Evolutionary conservation across 805 yeast species (phyloP).

Genomic region (Yarrowia sp.): DNA sequence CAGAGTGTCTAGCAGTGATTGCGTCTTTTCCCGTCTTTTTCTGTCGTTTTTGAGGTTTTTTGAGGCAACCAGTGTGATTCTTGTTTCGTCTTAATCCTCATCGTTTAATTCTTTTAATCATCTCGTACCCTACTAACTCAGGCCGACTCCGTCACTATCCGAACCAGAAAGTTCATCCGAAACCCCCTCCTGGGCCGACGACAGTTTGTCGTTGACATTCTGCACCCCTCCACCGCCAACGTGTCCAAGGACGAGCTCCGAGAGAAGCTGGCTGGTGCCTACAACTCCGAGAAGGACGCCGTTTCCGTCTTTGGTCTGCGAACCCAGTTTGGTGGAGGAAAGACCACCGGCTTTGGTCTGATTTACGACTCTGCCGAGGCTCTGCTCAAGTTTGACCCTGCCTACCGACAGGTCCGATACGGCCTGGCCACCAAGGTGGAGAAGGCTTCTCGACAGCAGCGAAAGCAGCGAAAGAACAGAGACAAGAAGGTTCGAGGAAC

Average conservation of each 20-base stretch:
- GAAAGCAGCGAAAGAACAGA: constrained; percentile 99
- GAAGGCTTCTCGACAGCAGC: constrained; percentile 98
- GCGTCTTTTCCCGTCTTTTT: too few species aligned
- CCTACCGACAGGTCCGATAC: constrained; percentile 98
- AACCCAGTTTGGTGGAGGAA: constrained; percentile 99
- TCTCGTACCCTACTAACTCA: constrained; percentile 37
- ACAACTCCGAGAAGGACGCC: constrained; percentile 90
- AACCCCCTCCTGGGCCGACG: constrained; percentile 99
- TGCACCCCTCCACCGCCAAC: constrained; percentile 99
- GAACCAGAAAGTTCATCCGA: constrained; percentile 98
- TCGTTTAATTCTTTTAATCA: too few species aligned
- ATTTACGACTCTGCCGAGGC: constrained; percentile 97
- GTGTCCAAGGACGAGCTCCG: constrained; percentile 99
- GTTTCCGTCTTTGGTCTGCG: constrained; percentile 99
- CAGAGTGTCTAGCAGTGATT: too few species aligned
- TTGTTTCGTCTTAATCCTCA: background rate
- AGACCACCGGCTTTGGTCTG: constrained; percentile 98
- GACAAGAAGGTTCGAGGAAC: constrained; percentile 99
- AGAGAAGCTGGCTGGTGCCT: constrained; percentile 81
- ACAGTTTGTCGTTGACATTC: constrained; percentile 98
- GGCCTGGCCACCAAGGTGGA: constrained; percentile 95
- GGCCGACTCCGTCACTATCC: constrained; percentile 99
- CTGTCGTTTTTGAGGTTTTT: too few species aligned
- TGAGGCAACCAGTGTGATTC: too few species aligned
- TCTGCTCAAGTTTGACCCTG: constrained; percentile 98